Conservation (phyloP, 2,329 filamentous ascomycete species). For the Chaetomiaceae sp. region DNA sequence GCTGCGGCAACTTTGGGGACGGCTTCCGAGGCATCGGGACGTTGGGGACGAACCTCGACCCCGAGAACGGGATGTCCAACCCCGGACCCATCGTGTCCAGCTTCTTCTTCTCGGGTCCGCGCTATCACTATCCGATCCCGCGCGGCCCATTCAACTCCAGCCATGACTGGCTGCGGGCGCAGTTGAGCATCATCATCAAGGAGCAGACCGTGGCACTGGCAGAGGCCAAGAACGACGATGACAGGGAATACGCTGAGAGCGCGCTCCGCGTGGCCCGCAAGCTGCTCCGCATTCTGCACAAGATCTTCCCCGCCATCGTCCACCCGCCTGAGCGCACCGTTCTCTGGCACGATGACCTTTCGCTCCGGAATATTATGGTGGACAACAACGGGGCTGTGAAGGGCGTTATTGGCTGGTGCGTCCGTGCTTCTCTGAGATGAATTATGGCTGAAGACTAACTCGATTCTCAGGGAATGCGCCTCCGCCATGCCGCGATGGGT, state of each 20-base stretch:
- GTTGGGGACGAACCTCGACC: conserved; percentile 15
- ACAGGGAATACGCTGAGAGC: conserved; percentile 31
- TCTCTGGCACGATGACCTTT: conserved; percentile 38
- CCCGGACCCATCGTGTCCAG: conserved; percentile 31
- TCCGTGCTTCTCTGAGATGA: too few relatives aligned
- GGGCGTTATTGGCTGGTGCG: conserved; percentile 37
- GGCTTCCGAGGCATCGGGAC: conserved; percentile 28
- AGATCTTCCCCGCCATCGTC: conserved; percentile 29
- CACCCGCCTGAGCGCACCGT: conserved; percentile 29
- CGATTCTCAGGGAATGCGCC: conserved; percentile 36
- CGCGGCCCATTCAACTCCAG: conserved; percentile 36
- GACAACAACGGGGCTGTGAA: conserved; percentile 34
- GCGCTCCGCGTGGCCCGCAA: conserved; percentile 25
- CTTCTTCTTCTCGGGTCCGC: conserved; percentile 33
- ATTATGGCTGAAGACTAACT: too few relatives aligned
- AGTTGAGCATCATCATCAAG: conserved; percentile 29
- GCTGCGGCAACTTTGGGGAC: conserved; percentile 17
- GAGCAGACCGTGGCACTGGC: conserved; percentile 26
- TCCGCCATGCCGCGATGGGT: conserved; percentile 38
- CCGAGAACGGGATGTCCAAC: neutral
- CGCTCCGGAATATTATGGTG: conserved; percentile 37
- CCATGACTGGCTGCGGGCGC: conserved; percentile 35
- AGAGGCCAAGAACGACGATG: conserved; percentile 25
- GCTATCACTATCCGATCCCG: conserved; percentile 30
- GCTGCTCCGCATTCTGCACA: conserved; percentile 30